These are phyloP conservation scores for Aspergillus sp. DNA, from an alignment of 2,329 filamentous ascomycete genomes.

Conservation along the genomic window DNA sequence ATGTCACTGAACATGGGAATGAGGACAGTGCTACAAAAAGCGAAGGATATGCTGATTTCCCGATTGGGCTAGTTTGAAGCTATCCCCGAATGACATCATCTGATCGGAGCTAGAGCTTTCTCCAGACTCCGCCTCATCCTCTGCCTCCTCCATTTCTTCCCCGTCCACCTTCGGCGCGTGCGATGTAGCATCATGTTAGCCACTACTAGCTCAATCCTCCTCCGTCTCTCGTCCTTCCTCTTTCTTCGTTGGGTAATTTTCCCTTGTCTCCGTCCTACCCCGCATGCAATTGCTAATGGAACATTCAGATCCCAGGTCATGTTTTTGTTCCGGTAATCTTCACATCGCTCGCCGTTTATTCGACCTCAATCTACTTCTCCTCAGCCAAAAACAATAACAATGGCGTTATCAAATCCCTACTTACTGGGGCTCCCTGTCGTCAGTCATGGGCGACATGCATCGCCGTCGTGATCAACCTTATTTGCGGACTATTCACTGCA, in stretches of 20 bases:
- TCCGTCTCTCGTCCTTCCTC: conserved; percentile 38
- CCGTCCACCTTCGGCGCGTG: background rate
- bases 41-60: conserved; percentile 26
- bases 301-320: conserved; percentile 39
- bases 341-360: conserved; percentile 47
- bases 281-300: background rate
- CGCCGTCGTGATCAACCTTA: conserved; percentile 71
- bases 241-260: conserved; percentile 47
- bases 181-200: conserved; percentile 30
- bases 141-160: background rate
- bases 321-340: conserved; percentile 38
- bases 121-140: background rate
- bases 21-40: conserved; percentile 37
- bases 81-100: conserved; percentile 12
- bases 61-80: conserved; percentile 12
- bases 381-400: background rate
- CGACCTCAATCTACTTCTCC: conserved; percentile 36
- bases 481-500: conserved; percentile 66
- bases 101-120: conserved; percentile 1
- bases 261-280: background rate
- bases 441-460: conserved; percentile 65
- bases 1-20: conserved; percentile 58
- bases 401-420: conserved; percentile 60
- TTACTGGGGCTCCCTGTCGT: conserved; percentile 74
- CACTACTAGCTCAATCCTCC: conserved; percentile 36